Base-by-base conservation (phyloP, 2,329 filamentous ascomycete species). In the Nothophoma quercina region DNA sequence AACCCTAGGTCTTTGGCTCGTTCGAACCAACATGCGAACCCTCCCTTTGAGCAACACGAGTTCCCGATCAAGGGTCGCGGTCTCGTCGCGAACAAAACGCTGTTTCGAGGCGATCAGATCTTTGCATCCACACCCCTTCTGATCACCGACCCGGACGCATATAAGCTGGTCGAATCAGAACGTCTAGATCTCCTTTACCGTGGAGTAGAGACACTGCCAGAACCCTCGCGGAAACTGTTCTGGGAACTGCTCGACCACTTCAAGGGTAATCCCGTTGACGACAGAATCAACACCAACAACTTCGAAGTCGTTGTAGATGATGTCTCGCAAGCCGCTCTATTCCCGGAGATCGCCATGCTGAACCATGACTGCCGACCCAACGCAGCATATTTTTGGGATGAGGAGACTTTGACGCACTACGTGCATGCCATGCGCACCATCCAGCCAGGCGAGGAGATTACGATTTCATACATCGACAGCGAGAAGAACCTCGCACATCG, bases 401-500 rank as follows among this genome's bases (percentile, higher is more conserved):
- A 67, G 18, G 47, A 67, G 15, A 71, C 67, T 8, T 50, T 79
- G 38, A 73, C 69, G 12, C 76, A 78, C 44, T 68, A 73, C 46
- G 72, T 77, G 5, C 71, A 77, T 35, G 76, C 75, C 1, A 69
- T 72, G 12, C 62, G 70, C 25, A 66, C 68, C n/a, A 75, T 77
- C 38, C 56, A 63, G 21, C 63, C 70, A 0, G 75, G 74, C 41
- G 69, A 77, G 50, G 76, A 79, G 49, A 74, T 79, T 29, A 77
- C 71, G 1, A 77, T 78, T 47, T 76, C 76, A 5, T 79, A 78
- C 51, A 70, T 76, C 19, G 71, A 76, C 55, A 70, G 74, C 33
- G 71, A 76, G 45, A 58, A 63, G 15, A 47, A 55, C 5, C 62
- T 72, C 1, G 57, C 55, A 1, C 62, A 61, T 16, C 69, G 77